Percentiles rank a stretch among this genome's conserved stretches.
These are phyloP conservation scores for maize (Zea mays) DNA, from an alignment of 176 grass and related monocot species.

Conservation along the genomic window Zm-B73-REFERENCE-NAM-5.0 NC_050104.1:113148501-113149000, in stretches of 20 bases:
- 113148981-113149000: constrained; percentile 4
- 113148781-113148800: background rate
- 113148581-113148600: constrained; percentile 1
- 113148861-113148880: no score
- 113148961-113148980: no score
- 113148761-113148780: constrained; percentile 39
- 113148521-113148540: no score
- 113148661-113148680: constrained; percentile 18
- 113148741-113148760: constrained; percentile 13
- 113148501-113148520: no score
- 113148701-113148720: constrained; percentile 30
- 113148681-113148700: constrained; percentile 18
- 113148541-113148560: no score
- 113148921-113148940: no score
- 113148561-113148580: constrained; percentile 11
- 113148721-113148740: constrained; percentile 15
- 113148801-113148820: constrained; percentile 37
- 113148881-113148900: no score
- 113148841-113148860: constrained; percentile 32
- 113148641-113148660: constrained; percentile 28
- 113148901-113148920: no score
- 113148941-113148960: no score
- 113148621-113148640: constrained; percentile 7
- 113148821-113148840: background rate
- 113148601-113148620: constrained; percentile 27